Conservation (phyloP, 2,329 filamentous ascomycete species). For the Claviceps humidiphila region DNA sequence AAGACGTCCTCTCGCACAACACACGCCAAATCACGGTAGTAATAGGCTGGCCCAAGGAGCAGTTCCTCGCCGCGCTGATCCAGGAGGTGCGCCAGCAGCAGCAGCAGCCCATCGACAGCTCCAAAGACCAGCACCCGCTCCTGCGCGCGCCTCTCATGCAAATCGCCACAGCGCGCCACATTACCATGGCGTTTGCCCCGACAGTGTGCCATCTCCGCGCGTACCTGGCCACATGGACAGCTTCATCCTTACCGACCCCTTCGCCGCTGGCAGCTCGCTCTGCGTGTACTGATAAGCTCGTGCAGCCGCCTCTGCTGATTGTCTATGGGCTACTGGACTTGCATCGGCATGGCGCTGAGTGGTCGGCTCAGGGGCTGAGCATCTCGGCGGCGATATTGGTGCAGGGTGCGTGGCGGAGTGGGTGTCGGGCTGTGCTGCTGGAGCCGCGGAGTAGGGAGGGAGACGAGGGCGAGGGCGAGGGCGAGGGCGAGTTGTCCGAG, state of each 20-base stretch:
- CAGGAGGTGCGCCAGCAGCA: conserved; percentile 26
- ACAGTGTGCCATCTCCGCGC: conserved; percentile 68
- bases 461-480: conserved; percentile 15
- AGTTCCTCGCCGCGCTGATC: conserved; percentile 50
- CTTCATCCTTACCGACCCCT: conserved; percentile 10
- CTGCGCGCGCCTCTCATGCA: conserved; percentile 54
- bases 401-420: conserved; percentile 39
- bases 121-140: conserved; percentile 21
- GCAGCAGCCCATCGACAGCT: background rate
- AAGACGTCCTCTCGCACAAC: conserved; percentile 41
- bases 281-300: conserved; percentile 6
- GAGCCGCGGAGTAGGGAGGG: conserved; percentile 27
- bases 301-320: conserved; percentile 34
- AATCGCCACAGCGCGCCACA: conserved; percentile 52
- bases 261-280: too few species aligned
- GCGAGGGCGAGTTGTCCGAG: conserved; percentile 5
- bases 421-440: conserved; percentile 31
- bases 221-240: conserved; percentile 48
- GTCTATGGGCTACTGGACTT: conserved; percentile 52
- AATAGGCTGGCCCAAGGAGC: conserved; percentile 51
- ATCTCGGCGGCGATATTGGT: conserved; percentile 49
- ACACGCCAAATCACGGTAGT: conserved; percentile 48
- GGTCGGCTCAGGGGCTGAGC: conserved; percentile 61
- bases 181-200: conserved; percentile 59
- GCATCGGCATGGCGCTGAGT: conserved; percentile 52